A percentile compares a stretch with the other conserved stretches of the same genome.
Evolutionary conservation across 495 filamentous ascomycete genomes (phyloP).

Genomic region (Acidiella bohemica): DNA sequence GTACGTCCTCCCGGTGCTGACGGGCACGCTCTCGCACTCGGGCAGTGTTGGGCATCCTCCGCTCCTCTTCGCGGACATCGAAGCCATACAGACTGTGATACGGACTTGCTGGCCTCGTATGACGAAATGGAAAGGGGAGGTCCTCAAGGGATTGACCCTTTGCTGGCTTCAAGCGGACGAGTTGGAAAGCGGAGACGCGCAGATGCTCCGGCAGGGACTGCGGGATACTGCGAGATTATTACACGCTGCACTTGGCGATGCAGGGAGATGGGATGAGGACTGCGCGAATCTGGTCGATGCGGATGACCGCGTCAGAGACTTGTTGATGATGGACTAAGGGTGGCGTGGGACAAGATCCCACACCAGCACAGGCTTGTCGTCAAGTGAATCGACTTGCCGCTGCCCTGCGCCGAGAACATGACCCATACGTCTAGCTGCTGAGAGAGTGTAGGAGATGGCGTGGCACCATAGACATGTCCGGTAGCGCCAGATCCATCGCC

Average conservation of each 20-base stretch:
- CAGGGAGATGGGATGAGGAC: conserved; percentile 24
- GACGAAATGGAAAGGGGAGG: conserved; percentile 48
- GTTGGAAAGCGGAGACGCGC: conserved; percentile 27
- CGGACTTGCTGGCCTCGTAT: conserved; percentile 62
- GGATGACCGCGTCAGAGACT: conserved; percentile 29
- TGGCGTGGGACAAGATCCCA: background rate
- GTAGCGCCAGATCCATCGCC: too few relatives aligned
- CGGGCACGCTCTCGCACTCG: conserved; percentile 51
- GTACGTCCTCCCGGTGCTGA: conserved; percentile 56
- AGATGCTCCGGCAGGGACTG: conserved; percentile 36
- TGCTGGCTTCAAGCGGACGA: conserved; percentile 53
- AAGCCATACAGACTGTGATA: conserved; percentile 46
- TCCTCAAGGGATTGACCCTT: conserved; percentile 47
- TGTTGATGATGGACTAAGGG: conserved; percentile 25
- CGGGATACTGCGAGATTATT: conserved; percentile 32
- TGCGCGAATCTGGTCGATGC: conserved; percentile 31
- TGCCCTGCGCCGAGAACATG: too few relatives aligned
- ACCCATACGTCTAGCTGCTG: too few relatives aligned
- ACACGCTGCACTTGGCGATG: conserved; percentile 23
- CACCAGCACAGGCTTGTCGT: too few relatives aligned
- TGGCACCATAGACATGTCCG: too few relatives aligned
- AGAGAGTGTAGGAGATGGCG: too few relatives aligned
- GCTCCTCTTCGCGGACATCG: conserved; percentile 41
- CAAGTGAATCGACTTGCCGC: too few relatives aligned
- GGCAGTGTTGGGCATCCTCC: conserved; percentile 43